These are phyloP conservation scores for Dimocarpus longan DNA, from an alignment of 345 rosid species.

Conservation along the genomic window DNA sequence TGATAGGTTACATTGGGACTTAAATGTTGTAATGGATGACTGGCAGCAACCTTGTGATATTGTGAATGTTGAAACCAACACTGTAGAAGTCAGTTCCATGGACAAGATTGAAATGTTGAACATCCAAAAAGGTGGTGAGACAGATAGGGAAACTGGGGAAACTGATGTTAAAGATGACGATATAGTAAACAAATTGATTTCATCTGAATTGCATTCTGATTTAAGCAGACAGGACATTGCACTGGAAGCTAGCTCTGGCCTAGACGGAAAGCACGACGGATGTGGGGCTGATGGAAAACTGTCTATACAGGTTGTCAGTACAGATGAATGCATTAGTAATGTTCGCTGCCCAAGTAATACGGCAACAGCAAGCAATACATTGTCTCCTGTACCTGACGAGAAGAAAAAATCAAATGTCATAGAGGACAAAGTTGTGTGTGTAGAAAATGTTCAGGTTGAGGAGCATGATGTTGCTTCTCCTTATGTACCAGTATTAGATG, in stretches of 20 bases:
- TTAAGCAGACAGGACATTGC: slow-evolving; percentile 16
- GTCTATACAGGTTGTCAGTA: slow-evolving; percentile 4
- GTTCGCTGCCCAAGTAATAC: neutral
- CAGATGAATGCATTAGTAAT: neutral
- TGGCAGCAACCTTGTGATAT: slow-evolving; percentile 49
- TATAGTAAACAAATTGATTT: slow-evolving; percentile 11
- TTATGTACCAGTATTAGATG: slow-evolving; percentile 7
- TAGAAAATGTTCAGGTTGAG: slow-evolving; percentile 19
- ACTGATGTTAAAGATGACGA: slow-evolving; percentile 13
- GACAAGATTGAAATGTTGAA: slow-evolving; percentile 11
- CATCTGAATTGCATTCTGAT: slow-evolving; percentile 23
- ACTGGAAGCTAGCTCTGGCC: slow-evolving; percentile 22
- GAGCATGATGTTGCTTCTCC: slow-evolving; percentile 21
- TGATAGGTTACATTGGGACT: slow-evolving; percentile 47
- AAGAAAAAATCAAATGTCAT: slow-evolving; percentile 3
- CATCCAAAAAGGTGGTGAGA: slow-evolving; percentile 12
- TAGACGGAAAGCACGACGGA: neutral
- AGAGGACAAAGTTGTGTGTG: slow-evolving; percentile 1
- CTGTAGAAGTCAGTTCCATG: neutral
- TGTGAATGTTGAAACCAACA: slow-evolving; percentile 21
- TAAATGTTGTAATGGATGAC: slow-evolving; percentile 53
- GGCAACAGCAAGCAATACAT: neutral
- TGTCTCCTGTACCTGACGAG: neutral
- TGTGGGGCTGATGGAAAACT: slow-evolving; percentile 3
- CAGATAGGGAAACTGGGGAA: slow-evolving; percentile 4